A percentile compares a stretch with the other conserved stretches of the same genome.
Evolutionary conservation across 2,329 filamentous ascomycete species (phyloP).

Genomic region (Annulohypoxylon truncatum): DNA sequence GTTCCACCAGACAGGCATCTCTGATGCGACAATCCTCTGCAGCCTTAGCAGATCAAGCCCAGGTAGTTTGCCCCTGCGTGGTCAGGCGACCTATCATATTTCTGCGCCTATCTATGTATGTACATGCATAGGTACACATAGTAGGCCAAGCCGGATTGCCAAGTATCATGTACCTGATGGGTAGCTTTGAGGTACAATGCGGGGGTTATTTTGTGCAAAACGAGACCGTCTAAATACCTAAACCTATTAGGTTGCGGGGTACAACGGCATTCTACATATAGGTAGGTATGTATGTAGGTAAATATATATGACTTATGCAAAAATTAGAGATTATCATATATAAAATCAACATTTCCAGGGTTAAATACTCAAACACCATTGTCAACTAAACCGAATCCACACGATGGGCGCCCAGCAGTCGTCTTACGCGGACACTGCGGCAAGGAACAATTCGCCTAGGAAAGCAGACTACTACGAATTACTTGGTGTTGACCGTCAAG

Average conservation of each 20-base stretch:
- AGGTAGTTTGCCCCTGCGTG: conserved; percentile 19
- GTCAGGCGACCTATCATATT: conserved; percentile 22
- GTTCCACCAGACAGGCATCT: no score
- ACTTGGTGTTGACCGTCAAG: conserved; percentile 76
- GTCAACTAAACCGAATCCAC: background rate
- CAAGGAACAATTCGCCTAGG: conserved; percentile 46
- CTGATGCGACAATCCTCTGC: conserved; percentile 9
- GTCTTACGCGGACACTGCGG: conserved; percentile 51
- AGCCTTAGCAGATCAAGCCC: conserved; percentile 33
- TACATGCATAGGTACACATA: background rate
- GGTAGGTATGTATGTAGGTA: no score
- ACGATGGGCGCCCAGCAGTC: conserved; percentile 70
- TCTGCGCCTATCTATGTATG: background rate
- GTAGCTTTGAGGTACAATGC: no score
- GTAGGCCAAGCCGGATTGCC: background rate
- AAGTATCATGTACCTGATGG: background rate
- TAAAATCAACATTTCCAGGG: background rate
- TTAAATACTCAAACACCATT: background rate
- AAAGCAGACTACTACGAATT: conserved; percentile 91
- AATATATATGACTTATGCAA: no score
- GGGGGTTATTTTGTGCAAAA: no score
- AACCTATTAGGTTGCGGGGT: background rate
- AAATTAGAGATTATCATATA: no score
- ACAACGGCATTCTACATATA: background rate
- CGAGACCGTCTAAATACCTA: no score